These are phyloP conservation scores for Cruciata laevipes DNA, from an alignment of 257 asterid genomes.

Conservation along the genomic window DNA sequence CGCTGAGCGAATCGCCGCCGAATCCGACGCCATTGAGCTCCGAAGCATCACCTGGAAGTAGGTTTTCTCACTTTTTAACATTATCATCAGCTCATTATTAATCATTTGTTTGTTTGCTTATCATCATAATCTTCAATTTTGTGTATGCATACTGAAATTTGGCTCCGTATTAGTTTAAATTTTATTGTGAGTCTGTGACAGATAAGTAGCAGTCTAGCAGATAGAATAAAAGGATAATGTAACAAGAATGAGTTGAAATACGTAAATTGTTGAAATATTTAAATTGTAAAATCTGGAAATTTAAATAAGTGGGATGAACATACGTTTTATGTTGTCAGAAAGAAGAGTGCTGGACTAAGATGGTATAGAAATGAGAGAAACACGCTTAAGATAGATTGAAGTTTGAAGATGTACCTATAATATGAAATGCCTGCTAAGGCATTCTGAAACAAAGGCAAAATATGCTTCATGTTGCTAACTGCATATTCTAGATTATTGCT, in stretches of 20 bases:
- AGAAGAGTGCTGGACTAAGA: neutral
- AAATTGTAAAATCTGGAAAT: too few species aligned
- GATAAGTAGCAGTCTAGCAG: neutral
- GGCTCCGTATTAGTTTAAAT: neutral
- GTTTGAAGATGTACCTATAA: neutral
- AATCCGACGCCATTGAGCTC: constrained; percentile 87
- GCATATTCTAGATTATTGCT: neutral
- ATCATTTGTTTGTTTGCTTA: neutral
- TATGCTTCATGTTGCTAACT: too few species aligned
- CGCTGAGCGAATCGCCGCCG: constrained; percentile 69
- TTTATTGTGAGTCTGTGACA: neutral
- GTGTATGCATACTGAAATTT: neutral
- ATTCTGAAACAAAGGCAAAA: neutral
- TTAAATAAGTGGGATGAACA: too few species aligned
- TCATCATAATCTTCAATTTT: neutral
- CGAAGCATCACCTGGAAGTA: constrained; percentile 90
- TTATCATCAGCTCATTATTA: neutral
- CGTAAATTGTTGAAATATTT: neutral
- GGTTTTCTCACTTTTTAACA: neutral
- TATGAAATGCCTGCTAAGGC: neutral
- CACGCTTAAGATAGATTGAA: neutral
- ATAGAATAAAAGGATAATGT: neutral
- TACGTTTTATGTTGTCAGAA: too few species aligned
- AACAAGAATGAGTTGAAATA: neutral
- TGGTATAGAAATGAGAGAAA: neutral